phyloP scores from a whole-genome alignment of 2,329 filamentous ascomycete genomes.

The Ascochyta pisi region DNA sequence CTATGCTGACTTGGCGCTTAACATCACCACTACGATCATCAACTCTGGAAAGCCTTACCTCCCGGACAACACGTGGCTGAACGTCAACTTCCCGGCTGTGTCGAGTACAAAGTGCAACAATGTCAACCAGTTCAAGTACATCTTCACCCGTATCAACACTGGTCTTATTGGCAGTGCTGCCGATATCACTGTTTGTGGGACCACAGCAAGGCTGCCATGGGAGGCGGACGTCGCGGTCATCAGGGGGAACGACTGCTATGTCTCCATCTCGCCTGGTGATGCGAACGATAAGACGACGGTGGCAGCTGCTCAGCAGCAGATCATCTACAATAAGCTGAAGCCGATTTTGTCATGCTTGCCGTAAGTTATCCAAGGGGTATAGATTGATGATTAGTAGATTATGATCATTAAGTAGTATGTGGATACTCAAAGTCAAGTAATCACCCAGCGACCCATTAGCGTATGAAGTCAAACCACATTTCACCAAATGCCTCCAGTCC shows the following conservation, averaged over 20 bases:
- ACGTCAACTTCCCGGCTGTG: constrained; percentile 71
- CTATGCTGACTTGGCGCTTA: constrained; percentile 69
- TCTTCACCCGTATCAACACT: constrained; percentile 67
- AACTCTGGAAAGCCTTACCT: constrained; percentile 67
- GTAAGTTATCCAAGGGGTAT: not conserved
- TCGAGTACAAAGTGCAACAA: constrained; percentile 58
- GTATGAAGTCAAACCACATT: too few relatives aligned
- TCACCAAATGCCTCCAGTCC: too few relatives aligned
- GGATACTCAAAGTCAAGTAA: too few relatives aligned
- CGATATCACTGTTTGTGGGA: constrained; percentile 66
- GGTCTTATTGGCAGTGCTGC: constrained; percentile 40
- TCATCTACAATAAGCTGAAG: constrained; percentile 38
- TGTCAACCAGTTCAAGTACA: constrained; percentile 65
- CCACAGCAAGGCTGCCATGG: constrained; percentile 60
- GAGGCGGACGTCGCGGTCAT: constrained; percentile 62
- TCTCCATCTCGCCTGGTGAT: constrained; percentile 68
- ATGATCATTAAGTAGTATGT: too few relatives aligned
- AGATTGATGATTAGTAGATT: too few relatives aligned
- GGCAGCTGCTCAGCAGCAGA: constrained; percentile 47
- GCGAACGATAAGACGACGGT: constrained; percentile 68
- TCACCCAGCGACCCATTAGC: too few relatives aligned
- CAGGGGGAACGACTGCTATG: constrained; percentile 60
- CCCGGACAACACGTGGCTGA: constrained; percentile 66
- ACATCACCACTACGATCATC: constrained; percentile 63
- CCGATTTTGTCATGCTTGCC: constrained; percentile 32